A percentile compares a stretch with the other conserved stretches of the same genome.
Conservation (phyloP, 805 yeast species). For the Tetrapisispora arboricola region DNA sequence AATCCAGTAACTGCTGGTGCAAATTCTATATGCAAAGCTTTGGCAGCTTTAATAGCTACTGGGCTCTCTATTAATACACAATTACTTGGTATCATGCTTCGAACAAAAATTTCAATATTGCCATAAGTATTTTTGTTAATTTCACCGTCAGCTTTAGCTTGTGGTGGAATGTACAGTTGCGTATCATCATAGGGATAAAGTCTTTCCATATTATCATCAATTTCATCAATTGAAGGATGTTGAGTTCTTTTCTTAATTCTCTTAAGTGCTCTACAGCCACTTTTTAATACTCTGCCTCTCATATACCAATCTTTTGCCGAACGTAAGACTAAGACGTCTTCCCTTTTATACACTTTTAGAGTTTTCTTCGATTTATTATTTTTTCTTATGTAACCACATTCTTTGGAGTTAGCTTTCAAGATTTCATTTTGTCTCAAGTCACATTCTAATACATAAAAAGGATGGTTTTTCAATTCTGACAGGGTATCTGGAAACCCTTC, state of each 20-base stretch:
- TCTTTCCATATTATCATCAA: conserved; percentile 48
- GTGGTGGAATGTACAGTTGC: conserved; percentile 55
- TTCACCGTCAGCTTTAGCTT: conserved; percentile 48
- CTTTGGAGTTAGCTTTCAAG: conserved; percentile 47
- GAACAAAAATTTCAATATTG: conserved; percentile 69
- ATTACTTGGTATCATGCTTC: conserved; percentile 76
- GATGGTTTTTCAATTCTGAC: conserved; percentile 80
- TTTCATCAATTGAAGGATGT: conserved; percentile 26
- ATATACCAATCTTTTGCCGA: conserved; percentile 84
- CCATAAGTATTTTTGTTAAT: conserved; percentile 73
- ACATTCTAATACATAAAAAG: conserved; percentile 68
- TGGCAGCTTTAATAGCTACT: conserved; percentile 60
- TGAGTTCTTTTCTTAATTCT: conserved; percentile 27
- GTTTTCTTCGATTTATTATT: conserved; percentile 30
- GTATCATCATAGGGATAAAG: conserved; percentile 77
- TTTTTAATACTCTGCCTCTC: conserved; percentile 61
- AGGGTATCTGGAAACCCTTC: conserved; percentile 86
- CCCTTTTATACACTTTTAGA: conserved; percentile 57
- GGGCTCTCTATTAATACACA: conserved; percentile 51
- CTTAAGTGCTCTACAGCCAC: conserved; percentile 60
- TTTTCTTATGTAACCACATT: conserved; percentile 61
- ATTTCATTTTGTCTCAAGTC: conserved; percentile 68
- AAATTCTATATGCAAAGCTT: conserved; percentile 56
- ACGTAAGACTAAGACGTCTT: conserved; percentile 50
- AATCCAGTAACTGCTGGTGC: conserved; percentile 86